Evolutionary conservation across 2,329 filamentous ascomycete genomes (phyloP).

Genomic region (Dryadomyces quercus-mongolicae): DNA sequence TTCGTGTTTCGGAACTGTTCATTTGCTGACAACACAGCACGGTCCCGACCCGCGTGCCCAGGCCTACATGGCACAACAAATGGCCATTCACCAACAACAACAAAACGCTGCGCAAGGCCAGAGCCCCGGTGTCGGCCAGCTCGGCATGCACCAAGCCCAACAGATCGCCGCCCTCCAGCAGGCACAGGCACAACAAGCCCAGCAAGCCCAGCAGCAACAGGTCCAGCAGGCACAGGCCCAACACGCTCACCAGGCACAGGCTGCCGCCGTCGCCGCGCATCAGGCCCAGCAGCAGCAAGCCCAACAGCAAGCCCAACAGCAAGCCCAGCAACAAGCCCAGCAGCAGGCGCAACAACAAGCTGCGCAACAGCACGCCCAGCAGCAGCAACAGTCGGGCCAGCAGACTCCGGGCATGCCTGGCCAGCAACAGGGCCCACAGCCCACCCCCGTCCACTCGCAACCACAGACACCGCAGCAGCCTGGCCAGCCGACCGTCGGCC

Average conservation of each 20-base stretch:
- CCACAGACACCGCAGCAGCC: conserved; percentile 16
- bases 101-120: conserved; percentile 15
- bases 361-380: conserved; percentile 18
- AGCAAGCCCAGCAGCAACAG: conserved; percentile 21
- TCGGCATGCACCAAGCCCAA: conserved; percentile 21
- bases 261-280: conserved; percentile 14
- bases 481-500: conserved; percentile 26
- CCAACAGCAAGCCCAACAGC: conserved; percentile 30
- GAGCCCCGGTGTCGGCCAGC: conserved; percentile 14
- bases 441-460: conserved; percentile 12
- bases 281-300: conserved; percentile 16
- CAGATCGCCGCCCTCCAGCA: conserved; percentile 17
- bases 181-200: conserved; percentile 5
- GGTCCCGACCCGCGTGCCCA: conserved; percentile 12
- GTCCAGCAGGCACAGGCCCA: conserved; percentile 22
- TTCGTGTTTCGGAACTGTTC: too few relatives aligned
- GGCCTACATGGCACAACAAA: conserved; percentile 33
- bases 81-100: conserved; percentile 35
- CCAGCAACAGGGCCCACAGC: conserved; percentile 1
- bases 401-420: conserved; percentile 6
- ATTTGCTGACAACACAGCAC: background rate
- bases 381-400: conserved; percentile 21
- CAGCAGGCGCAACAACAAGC: conserved; percentile 12
- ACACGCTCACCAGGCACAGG: conserved; percentile 32
- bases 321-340: conserved; percentile 19